These are phyloP conservation scores for Rhexocercosporidium sp. DNA, from an alignment of 2,329 filamentous ascomycete species.

Conservation along the genomic window DNA sequence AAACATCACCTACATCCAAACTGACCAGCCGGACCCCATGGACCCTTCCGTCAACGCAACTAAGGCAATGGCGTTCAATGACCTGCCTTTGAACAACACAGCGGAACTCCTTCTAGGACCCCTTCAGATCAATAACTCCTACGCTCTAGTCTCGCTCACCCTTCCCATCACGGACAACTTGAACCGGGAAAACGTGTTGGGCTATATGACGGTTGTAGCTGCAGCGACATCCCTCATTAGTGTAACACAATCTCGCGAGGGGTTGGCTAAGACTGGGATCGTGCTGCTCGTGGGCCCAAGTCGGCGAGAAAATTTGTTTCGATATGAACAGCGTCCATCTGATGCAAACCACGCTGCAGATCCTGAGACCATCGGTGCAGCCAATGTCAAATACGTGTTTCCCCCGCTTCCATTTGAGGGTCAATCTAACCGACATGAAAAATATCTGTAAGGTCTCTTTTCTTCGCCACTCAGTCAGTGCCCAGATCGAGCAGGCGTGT, in stretches of 20 bases:
- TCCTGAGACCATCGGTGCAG: slow-evolving; percentile 47
- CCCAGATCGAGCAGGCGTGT: neutral
- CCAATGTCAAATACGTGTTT: slow-evolving; percentile 63
- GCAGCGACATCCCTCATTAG: slow-evolving; percentile 68
- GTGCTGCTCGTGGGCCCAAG: slow-evolving; percentile 74
- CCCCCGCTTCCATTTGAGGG: slow-evolving; percentile 53
- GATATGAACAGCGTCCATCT: slow-evolving; percentile 49
- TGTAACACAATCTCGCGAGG: slow-evolving; percentile 68
- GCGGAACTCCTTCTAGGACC: slow-evolving; percentile 75
- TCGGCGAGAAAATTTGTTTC: slow-evolving; percentile 69
- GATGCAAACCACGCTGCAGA: slow-evolving; percentile 52
- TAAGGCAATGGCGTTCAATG: slow-evolving; percentile 35
- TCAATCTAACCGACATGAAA: slow-evolving; percentile 54
- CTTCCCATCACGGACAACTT: slow-evolving; percentile 76
- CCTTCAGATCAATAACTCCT: slow-evolving; percentile 59
- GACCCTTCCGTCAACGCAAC: slow-evolving; percentile 35
- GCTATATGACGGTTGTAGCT: slow-evolving; percentile 83
- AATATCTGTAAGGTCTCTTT: slow-evolving; percentile 40
- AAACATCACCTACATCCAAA: slow-evolving; percentile 68
- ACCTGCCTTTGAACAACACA: slow-evolving; percentile 48
- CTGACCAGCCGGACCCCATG: slow-evolving; percentile 32
- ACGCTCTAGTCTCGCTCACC: slow-evolving; percentile 81
- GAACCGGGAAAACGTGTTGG: slow-evolving; percentile 67
- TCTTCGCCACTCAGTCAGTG: neutral
- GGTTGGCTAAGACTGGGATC: slow-evolving; percentile 71